phyloP scores from a whole-genome alignment of 805 yeast species.

The Kuraishia ogatae region DNA sequence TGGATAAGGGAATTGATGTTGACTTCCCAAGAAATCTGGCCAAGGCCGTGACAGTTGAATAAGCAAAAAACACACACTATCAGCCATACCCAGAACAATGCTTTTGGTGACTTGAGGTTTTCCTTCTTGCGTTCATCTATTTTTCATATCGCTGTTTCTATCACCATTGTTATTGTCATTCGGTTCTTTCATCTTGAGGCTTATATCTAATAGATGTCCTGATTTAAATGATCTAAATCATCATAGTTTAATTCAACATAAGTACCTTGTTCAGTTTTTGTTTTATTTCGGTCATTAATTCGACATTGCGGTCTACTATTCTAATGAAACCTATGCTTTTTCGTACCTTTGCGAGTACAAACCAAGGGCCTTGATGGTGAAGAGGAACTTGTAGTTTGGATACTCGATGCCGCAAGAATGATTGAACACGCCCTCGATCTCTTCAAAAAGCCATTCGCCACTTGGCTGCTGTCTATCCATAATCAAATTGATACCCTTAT shows the following conservation, averaged over 20 bases:
- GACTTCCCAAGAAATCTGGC: conserved; percentile 99
- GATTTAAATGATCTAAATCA: background rate
- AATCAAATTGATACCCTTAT: conserved; percentile 53
- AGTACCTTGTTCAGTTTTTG: no score
- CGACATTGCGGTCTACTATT: background rate
- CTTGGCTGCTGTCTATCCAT: conserved; percentile 56
- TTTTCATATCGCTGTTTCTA: background rate
- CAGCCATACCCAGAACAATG: background rate
- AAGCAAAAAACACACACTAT: conserved; percentile 9
- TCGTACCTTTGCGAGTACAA: conserved; percentile 31
- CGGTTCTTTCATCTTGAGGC: background rate
- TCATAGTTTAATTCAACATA: no score
- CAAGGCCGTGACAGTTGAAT: conserved; percentile 96
- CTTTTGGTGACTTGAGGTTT: background rate
- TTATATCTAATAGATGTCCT: background rate
- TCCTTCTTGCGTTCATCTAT: background rate
- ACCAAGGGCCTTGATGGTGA: conserved; percentile 91
- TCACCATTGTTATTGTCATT: background rate
- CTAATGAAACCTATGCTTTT: background rate
- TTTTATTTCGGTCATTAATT: no score
- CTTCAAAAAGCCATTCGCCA: conserved; percentile 85
- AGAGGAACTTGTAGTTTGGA: conserved; percentile 84
- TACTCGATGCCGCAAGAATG: conserved; percentile 90
- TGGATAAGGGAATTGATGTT: conserved; percentile 89
- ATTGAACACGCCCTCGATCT: conserved; percentile 92